phyloP scores from a whole-genome alignment of 2,329 filamentous ascomycete species.

The Paramyrothecium sp. region DNA sequence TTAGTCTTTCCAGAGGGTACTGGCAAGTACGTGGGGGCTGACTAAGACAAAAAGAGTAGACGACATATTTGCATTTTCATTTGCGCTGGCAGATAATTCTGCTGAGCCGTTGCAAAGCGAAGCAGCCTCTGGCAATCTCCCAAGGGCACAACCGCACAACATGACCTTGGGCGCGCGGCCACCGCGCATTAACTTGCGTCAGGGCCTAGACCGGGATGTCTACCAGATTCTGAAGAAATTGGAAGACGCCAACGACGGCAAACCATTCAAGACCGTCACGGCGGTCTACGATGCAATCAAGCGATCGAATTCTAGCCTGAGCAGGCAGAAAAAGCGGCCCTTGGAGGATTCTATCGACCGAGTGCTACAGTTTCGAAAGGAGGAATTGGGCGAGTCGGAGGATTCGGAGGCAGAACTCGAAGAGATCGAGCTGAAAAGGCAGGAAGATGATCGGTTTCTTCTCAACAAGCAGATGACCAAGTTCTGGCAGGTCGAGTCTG shows the following conservation, averaged over 20 bases:
- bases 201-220: conserved; percentile 64
- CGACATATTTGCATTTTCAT: background rate
- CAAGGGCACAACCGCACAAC: background rate
- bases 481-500: conserved; percentile 30
- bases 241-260: conserved; percentile 61
- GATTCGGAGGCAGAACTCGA: conserved; percentile 50
- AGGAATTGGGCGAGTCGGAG: conserved; percentile 56
- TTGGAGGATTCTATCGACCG: conserved; percentile 85
- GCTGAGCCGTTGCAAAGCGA: background rate
- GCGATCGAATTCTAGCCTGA: conserved; percentile 81
- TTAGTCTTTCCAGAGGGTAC: too few species aligned
- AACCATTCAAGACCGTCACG: conserved; percentile 47
- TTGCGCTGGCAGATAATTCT: too few species aligned
- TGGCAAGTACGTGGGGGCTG: too few species aligned
- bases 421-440: conserved; percentile 30
- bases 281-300: conserved; percentile 78
- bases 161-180: conserved; percentile 15
- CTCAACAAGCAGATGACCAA: conserved; percentile 42
- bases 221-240: conserved; percentile 79
- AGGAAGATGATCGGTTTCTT: conserved; percentile 34
- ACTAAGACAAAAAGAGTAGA: background rate
- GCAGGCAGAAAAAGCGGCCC: conserved; percentile 75
- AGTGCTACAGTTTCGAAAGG: conserved; percentile 71
- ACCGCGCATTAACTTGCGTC: conserved; percentile 16
- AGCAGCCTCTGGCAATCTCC: background rate